Conservation (phyloP, 805 yeast species). For the Pichia insulana region DNA sequence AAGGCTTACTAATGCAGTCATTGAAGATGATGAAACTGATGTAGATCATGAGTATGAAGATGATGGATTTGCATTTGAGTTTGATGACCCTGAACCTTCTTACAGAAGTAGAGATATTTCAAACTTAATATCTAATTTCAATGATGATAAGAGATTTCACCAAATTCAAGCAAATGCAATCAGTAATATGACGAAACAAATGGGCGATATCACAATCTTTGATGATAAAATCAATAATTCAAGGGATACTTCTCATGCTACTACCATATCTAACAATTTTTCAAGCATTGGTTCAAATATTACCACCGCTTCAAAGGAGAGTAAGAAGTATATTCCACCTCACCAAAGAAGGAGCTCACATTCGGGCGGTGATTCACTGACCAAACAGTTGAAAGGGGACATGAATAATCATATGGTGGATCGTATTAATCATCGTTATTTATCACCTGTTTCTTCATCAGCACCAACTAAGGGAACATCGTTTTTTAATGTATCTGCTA, state of each 20-base stretch:
- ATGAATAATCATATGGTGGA: constrained; percentile 2
- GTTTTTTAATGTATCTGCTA: constrained; percentile 7
- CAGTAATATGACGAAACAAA: constrained; percentile 13
- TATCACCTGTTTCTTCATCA: constrained; percentile 26
- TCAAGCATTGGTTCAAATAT: constrained; percentile 21
- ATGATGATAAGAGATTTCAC: neutral
- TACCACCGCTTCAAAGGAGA: constrained; percentile 10
- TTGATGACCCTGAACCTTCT: constrained; percentile 4
- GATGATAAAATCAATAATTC: constrained; percentile 13
- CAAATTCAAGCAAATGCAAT: constrained; percentile 9
- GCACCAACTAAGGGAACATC: constrained; percentile 27
- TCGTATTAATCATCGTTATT: constrained; percentile 15
- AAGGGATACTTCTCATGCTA: constrained; percentile 22
- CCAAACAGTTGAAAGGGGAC: constrained; percentile 8
- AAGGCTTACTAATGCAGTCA: neutral
- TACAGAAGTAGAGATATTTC: neutral
- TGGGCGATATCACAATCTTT: constrained; percentile 5
- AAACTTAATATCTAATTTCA: neutral
- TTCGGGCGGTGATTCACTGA: constrained; percentile 15
- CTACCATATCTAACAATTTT: constrained; percentile 19
- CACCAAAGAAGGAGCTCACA: constrained; percentile 39
- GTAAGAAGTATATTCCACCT: constrained; percentile 40
- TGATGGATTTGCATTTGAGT: constrained; percentile 32
- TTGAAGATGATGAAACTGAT: neutral
- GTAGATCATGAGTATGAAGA: constrained; percentile 14